phyloP scores from a whole-genome alignment of 805 yeast species.

The Yarrowia keelungensis region DNA sequence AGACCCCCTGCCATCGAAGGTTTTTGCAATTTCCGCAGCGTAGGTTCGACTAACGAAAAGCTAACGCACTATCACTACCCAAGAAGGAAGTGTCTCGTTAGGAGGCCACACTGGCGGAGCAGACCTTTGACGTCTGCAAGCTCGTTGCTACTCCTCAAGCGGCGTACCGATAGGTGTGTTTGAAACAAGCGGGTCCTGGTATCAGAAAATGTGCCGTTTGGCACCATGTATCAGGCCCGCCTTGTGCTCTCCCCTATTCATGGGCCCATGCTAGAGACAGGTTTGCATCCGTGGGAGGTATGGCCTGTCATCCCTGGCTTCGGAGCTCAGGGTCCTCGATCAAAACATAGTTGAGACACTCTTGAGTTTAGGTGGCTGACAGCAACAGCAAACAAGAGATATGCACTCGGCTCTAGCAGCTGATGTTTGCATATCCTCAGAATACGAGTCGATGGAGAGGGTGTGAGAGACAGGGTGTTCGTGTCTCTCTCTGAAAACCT shows the following conservation, averaged over 20 bases:
- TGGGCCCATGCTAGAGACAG: not conserved
- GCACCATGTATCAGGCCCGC: no score
- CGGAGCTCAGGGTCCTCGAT: slow-evolving; percentile 23
- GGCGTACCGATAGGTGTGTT: not conserved
- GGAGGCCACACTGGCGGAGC: not conserved
- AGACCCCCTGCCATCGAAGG: slow-evolving; percentile 30
- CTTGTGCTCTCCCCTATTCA: not conserved
- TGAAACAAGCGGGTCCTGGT: no score
- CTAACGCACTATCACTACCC: slow-evolving; percentile 18
- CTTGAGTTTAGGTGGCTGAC: not conserved
- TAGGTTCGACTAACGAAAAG: slow-evolving; percentile 23
- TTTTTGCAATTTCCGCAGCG: slow-evolving; percentile 29
- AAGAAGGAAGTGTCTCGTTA: slow-evolving; percentile 10
- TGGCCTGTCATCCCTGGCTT: slow-evolving; percentile 26
- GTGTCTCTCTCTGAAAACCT: no score
- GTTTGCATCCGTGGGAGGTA: not conserved
- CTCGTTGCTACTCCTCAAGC: not conserved
- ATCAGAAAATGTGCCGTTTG: no score
- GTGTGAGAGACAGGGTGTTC: no score
- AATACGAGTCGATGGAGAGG: not conserved
- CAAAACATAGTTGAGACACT: slow-evolving; percentile 19
- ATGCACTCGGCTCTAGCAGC: slow-evolving; percentile 7
- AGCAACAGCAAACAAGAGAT: slow-evolving; percentile 5
- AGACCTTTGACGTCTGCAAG: not conserved
- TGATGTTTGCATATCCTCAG: slow-evolving; percentile 11